Evolutionary conservation across 257 asterid genomes (phyloP).

Genomic region (Penstemon barbatus): DNA sequence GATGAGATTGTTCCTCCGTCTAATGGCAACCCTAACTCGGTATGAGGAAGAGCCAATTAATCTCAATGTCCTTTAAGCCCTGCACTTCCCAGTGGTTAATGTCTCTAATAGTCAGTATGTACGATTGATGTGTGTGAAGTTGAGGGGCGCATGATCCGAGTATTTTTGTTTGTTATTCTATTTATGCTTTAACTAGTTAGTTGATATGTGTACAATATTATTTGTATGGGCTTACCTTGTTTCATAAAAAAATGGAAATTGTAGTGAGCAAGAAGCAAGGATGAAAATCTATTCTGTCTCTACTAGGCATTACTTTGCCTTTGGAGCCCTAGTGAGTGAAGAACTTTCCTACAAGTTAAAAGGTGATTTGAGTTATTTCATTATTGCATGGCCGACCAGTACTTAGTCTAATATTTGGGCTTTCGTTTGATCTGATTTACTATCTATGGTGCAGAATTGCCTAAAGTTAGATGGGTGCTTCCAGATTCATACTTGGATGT

Average conservation of each 20-base stretch:
- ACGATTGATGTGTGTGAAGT: neutral
- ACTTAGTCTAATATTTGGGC: neutral
- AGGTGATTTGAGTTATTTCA: constrained; percentile 36
- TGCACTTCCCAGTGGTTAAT: too few relatives aligned
- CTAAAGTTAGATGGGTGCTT: constrained; percentile 87
- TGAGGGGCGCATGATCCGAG: neutral
- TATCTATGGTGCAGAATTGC: constrained; percentile 55
- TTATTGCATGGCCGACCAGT: neutral
- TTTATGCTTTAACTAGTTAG: neutral
- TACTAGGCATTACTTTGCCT: constrained; percentile 82
- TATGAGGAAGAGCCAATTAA: too few relatives aligned
- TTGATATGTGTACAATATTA: neutral
- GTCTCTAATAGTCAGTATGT: too few relatives aligned
- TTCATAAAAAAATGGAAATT: neutral
- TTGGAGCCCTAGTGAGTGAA: constrained; percentile 95
- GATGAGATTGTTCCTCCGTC: too few relatives aligned
- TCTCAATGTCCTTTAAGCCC: too few relatives aligned
- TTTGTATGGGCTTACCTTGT: neutral
- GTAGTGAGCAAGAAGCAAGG: constrained; percentile 91
- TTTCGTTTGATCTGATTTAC: constrained; percentile 13
- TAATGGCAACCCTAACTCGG: too few relatives aligned
- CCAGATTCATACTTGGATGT: constrained; percentile 98
- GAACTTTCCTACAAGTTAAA: constrained; percentile 81
- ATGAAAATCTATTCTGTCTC: constrained; percentile 92
- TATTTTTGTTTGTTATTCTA: neutral